phyloP scores from a whole-genome alignment of 805 yeast genomes.

The Hanseniaspora mollemarum region DNA sequence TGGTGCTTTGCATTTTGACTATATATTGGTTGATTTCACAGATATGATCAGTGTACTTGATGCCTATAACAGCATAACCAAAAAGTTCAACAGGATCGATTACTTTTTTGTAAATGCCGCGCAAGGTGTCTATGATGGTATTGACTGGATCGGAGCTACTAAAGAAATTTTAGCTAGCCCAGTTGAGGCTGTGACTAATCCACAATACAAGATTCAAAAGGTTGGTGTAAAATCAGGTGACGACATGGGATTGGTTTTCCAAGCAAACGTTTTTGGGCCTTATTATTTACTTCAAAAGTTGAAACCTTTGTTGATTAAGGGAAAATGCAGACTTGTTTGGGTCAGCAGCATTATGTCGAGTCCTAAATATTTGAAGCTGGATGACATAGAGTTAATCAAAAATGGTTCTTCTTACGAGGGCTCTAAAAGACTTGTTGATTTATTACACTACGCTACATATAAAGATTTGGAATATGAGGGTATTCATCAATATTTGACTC shows the following conservation, averaged over 20 bases:
- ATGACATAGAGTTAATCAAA: slow-evolving; percentile 61
- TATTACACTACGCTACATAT: slow-evolving; percentile 65
- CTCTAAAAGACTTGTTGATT: slow-evolving; percentile 75
- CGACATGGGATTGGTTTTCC: slow-evolving; percentile 77
- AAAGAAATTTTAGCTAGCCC: slow-evolving; percentile 58
- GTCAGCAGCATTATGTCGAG: slow-evolving; percentile 73
- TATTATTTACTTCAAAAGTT: slow-evolving; percentile 68
- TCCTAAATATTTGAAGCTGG: slow-evolving; percentile 57
- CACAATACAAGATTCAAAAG: slow-evolving; percentile 72
- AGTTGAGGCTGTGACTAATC: slow-evolving; percentile 73
- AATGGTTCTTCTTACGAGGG: slow-evolving; percentile 75
- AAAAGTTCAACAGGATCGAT: slow-evolving; percentile 57
- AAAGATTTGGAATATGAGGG: slow-evolving; percentile 40
- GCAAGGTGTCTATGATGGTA: slow-evolving; percentile 75
- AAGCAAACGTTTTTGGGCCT: slow-evolving; percentile 95
- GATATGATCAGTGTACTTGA: slow-evolving; percentile 74
- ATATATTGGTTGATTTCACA: slow-evolving; percentile 76
- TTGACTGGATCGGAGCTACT: slow-evolving; percentile 72
- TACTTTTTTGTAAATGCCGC: slow-evolving; percentile 81
- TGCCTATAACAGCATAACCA: slow-evolving; percentile 59
- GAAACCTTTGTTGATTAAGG: slow-evolving; percentile 38
- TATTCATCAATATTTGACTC: slow-evolving; percentile 64
- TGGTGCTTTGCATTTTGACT: slow-evolving; percentile 70
- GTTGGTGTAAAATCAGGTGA: slow-evolving; percentile 67
- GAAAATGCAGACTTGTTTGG: slow-evolving; percentile 68